Base-by-base conservation (phyloP, 768 basidiomycete species). In the Floccularia luteovirens region DNA sequence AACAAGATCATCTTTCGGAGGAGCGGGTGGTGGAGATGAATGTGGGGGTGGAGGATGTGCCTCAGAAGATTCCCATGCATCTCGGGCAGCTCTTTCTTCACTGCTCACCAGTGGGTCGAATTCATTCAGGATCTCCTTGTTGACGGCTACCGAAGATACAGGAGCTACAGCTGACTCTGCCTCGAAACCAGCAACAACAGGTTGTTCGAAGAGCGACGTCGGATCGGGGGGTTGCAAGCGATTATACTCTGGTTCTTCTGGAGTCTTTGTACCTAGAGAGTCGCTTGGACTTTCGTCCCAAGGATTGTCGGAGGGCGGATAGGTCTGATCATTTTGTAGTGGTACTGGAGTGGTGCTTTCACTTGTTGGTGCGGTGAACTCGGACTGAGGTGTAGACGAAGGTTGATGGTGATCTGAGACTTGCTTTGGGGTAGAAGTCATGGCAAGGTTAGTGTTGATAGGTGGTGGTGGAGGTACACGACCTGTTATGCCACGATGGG, bases 81-180 rank as follows among this genome's bases (percentile, higher is more conserved):
- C 69, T 30, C 69, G 68, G 3, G 82, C 80, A 17, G 68, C 74
- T 42, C 69, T 58, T 54, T 82, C 79, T 41, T 80, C 76, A 24
- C 62, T 51, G 46, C 65, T 72, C 0, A 61, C 75, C 17, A 85
- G 60, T 12, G 83, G 83, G 59, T 88, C 83, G 53, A 88, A 86
- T 51, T 83, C 74, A 24, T 60, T 64, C 38, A 86, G 58, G 3
- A 81, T 60, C 31, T 74, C 65, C 42, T 57, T 56, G n/a, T 61
- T 53, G 5, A 59, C 57, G 16, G 53, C 49, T 23, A 47, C 31
- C 14, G 45, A 21, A 4, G 54, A 39, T 11, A 48, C 46, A 38
- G 55, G 45, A n/a, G 48, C 43, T 2, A 50, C 39, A 31, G 52
- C 48, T 34, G 48, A 44, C 27, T 48, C 52, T 12, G 59, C 53